Evolutionary conservation across 2,329 filamentous ascomycete genomes (phyloP).

Genomic region (Zalaria sp.): DNA sequence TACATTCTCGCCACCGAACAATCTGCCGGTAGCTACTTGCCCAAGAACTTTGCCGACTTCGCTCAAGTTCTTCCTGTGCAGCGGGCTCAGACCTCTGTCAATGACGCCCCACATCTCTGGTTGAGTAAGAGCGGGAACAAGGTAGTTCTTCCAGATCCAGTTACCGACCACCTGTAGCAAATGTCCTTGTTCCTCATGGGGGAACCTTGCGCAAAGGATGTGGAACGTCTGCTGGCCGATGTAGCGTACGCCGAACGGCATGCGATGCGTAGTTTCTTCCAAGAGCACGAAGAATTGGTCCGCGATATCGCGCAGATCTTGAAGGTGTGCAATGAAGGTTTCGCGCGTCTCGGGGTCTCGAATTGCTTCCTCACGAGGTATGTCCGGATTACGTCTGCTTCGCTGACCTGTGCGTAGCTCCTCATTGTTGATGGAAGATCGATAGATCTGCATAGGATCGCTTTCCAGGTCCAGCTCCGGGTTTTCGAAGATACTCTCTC

Average conservation of each 20-base stretch:
- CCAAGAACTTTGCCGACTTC: slow-evolving; percentile 86
- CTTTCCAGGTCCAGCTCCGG: slow-evolving; percentile 85
- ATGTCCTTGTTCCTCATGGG: slow-evolving; percentile 61
- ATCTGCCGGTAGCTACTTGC: slow-evolving; percentile 72
- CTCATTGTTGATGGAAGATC: slow-evolving; percentile 90
- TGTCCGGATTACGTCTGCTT: slow-evolving; percentile 67
- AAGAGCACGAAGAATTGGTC: slow-evolving; percentile 75
- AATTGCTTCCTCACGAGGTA: slow-evolving; percentile 87
- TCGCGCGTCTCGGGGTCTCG: slow-evolving; percentile 84
- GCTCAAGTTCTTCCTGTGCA: slow-evolving; percentile 82
- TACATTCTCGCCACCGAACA: slow-evolving; percentile 89
- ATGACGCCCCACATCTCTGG: slow-evolving; percentile 90
- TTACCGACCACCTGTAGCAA: slow-evolving; percentile 73
- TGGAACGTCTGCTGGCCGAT: slow-evolving; percentile 78
- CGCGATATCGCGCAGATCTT: slow-evolving; percentile 85
- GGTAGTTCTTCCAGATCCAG: slow-evolving; percentile 90
- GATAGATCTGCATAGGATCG: slow-evolving; percentile 94
- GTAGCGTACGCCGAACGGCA: slow-evolving; percentile 88
- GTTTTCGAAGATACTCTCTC: slow-evolving; percentile 87
- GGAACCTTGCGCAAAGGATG: slow-evolving; percentile 61
- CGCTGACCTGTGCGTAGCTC: slow-evolving; percentile 81
- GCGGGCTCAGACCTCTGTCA: slow-evolving; percentile 73
- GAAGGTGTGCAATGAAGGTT: slow-evolving; percentile 85
- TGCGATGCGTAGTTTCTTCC: slow-evolving; percentile 70
- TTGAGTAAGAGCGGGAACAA: slow-evolving; percentile 76